Base-by-base conservation (phyloP, 352 stramenopile genomes). In the Globisporangium nagaii region DNA sequence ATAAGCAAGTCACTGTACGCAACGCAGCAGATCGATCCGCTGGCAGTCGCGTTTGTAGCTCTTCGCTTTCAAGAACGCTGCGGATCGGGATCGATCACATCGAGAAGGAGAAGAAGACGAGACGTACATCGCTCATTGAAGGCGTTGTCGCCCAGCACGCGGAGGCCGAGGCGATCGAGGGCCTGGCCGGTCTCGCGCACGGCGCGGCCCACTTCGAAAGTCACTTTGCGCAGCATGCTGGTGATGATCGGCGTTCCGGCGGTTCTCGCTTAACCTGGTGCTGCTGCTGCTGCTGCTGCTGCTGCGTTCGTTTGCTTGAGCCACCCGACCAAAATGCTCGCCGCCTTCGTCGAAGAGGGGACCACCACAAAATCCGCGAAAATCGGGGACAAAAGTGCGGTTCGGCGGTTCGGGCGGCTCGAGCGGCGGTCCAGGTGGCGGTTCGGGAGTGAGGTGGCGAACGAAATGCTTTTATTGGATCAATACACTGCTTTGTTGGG, bases 101-200 rank as follows among this genome's bases (percentile, higher is more conserved):
- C 7, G 22, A 1, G 15, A 39, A 32, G 31, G 19, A 36, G 4
- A 15, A 37, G 8, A 35, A n/a, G 9, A 19, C 17, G 19, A 9
- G 10, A 68, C 79, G 63, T 80, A 93, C 91, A 94, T 55, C 87
- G 95, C 62, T 97, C 90, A 51, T 89, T 80, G 56, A 92, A 94
- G n/a, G 95, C 70, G 57, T 87, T 87, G 58, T 93, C 68, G 45
- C 90, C 82, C 12, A 93, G 60, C 48, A 93, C 93, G 41, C 91
- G 80, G 45, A 98, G 71, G 34, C 95, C 96, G 28, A 97, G 78
- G 48, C 96, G 88, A 71, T 99, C 96, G 19, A 99, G 70, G 30
- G 92, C 92, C 83, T 98, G 96, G 61, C 95, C 96, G 41, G 95
- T 98, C 84, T 99, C 96, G 48, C 95, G 88, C 53, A 98, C 85